A percentile compares a stretch with the other conserved stretches of the same genome.
Evolutionary conservation across 2,329 filamentous ascomycete genomes (phyloP).

Genomic region (Colletotrichum paranaense): DNA sequence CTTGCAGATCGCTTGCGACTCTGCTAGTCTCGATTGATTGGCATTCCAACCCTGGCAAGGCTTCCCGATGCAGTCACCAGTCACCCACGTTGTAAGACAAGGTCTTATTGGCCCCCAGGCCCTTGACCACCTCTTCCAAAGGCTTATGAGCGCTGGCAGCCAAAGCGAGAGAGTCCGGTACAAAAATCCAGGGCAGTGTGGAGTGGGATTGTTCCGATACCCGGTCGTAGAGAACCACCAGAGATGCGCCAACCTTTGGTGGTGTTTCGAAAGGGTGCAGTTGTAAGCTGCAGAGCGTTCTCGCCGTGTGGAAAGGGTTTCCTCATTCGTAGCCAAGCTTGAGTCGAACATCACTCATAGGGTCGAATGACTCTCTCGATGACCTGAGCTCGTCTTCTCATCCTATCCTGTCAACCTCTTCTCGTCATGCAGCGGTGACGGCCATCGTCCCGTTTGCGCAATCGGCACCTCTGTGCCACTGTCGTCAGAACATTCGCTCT

Average conservation of each 20-base stretch:
- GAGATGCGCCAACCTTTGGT: constrained; percentile 4
- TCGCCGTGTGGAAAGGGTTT: no score
- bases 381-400: neutral
- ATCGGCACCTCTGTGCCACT: neutral
- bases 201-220: neutral
- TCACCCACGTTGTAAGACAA: neutral
- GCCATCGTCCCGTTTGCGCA: constrained; percentile 8
- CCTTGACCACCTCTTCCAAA: no score
- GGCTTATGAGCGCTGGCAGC: no score
- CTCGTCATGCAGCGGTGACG: constrained; percentile 13
- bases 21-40: constrained; percentile 1
- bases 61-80: neutral
- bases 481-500: constrained; percentile 6
- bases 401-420: constrained; percentile 1
- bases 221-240: neutral
- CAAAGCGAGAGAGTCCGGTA: no score
- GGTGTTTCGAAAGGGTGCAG: neutral
- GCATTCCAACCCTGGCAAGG: neutral
- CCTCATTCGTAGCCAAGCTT: neutral
- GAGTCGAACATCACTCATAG: neutral
- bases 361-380: neutral
- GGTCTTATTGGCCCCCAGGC: neutral
- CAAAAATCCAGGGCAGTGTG: no score
- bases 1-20: constrained; percentile 21
- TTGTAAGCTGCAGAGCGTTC: no score